Base-by-base conservation (phyloP, 1,284 basidiomycete genomes). In the Puccinia novopanici region DNA sequence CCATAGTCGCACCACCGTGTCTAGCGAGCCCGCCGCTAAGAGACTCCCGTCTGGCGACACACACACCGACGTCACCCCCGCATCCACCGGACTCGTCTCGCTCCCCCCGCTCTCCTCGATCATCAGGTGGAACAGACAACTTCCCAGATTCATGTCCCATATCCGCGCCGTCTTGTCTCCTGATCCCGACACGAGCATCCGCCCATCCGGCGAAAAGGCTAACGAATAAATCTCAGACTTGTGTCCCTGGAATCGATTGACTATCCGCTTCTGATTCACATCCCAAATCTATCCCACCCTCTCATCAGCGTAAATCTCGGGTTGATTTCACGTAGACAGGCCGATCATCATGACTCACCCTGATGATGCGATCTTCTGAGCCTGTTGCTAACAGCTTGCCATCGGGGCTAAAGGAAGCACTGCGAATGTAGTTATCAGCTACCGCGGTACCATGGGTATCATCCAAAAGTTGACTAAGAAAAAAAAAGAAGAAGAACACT, bases 221-320 rank as follows among this genome's bases (percentile, higher is more conserved):
- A 96, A 89, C 6, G 93, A 93, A 86, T 95, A 96, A 83, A 96
- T 94, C 86, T 94, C 94, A 84, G 93, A 92, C 85, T 91, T 90
- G 86, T 96, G 94, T 1, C 93, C 94, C 72, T 91, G 89, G 82
- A 95, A 92, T 27, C 92, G 88, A 81, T 89, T 90, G 81, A 89
- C 88, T 83, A 94, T 91, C 67, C 89, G 89, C 84, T 90, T 90
- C 84, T 90, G 90, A 40, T 88, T 88, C 82, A 95, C 92, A 84
- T 95, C 92, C 94, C 94, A 96, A 84, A 93, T 92, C 92, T 92
- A 84, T 83, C 24, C 13, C 19, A 67, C 13, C 30, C 27, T 63
- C 50, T 30, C n/a, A 27, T 48, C 50, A 34, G 27, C 5, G 57
- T 52, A 12, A 24, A 8, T 42, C 13, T 57, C n/a, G 4, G 34